Evolutionary conservation across 2,329 filamentous ascomycete species (phyloP).

Genomic region (Aspergillus fischeri): DNA sequence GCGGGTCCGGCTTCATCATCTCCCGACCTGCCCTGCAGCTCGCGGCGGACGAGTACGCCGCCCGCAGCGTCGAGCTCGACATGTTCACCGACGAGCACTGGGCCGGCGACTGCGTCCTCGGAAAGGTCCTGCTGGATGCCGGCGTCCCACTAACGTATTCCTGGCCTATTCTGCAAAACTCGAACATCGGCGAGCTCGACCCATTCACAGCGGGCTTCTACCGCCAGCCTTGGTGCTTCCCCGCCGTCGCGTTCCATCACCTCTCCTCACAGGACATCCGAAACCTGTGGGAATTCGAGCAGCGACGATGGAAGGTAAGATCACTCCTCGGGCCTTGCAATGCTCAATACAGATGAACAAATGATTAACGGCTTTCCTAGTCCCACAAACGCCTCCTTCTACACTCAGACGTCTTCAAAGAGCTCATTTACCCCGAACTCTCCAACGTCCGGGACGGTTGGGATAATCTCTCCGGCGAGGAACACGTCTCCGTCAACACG

Average conservation of each 20-base stretch:
- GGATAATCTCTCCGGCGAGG: constrained; percentile 34
- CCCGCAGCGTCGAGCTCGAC: constrained; percentile 42
- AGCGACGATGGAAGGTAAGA: constrained; percentile 58
- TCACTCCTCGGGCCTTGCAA: not conserved
- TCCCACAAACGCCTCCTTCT: constrained; percentile 23
- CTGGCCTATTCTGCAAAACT: constrained; percentile 47
- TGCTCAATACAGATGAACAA: not conserved
- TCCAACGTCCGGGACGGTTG: constrained; percentile 25
- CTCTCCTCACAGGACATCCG: constrained; percentile 41
- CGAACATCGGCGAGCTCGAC: constrained; percentile 42
- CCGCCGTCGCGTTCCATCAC: constrained; percentile 49
- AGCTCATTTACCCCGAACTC: constrained; percentile 33
- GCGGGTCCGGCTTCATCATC: constrained; percentile 51
- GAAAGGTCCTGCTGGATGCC: constrained; percentile 44
- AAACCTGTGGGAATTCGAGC: constrained; percentile 45
- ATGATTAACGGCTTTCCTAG: not conserved
- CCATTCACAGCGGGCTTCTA: constrained; percentile 38
- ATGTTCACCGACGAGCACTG: constrained; percentile 44
- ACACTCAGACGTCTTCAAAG: constrained; percentile 36
- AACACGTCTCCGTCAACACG: constrained; percentile 22
- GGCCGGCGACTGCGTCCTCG: constrained; percentile 50
- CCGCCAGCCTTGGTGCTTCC: constrained; percentile 48
- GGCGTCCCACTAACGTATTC: constrained; percentile 44
- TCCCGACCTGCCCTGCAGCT: constrained; percentile 48
- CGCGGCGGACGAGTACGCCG: constrained; percentile 41